Percentiles rank a stretch among this genome's conserved stretches.
Conservation (phyloP, 2,329 filamentous ascomycete genomes). For the Pseudocercospora vitis region DNA sequence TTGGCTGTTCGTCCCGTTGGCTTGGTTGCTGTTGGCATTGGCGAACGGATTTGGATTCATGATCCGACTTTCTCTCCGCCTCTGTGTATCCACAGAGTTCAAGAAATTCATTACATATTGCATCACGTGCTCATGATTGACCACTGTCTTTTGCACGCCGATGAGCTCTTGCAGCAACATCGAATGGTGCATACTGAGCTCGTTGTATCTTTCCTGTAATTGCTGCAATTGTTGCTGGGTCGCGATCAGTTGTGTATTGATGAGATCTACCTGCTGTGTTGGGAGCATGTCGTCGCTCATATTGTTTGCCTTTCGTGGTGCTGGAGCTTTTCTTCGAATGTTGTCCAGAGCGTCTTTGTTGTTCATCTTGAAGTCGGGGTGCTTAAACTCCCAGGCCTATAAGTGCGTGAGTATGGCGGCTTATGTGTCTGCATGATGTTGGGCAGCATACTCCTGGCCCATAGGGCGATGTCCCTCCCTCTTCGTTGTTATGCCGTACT, state of each 20-base stretch:
- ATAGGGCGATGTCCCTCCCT: slow-evolving; percentile 77
- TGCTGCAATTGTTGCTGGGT: slow-evolving; percentile 91
- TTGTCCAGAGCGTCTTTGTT: slow-evolving; percentile 97
- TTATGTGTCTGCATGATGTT: not conserved
- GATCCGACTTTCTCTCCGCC: slow-evolving; percentile 61
- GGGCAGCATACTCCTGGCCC: slow-evolving; percentile 65
- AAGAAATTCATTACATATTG: slow-evolving; percentile 69
- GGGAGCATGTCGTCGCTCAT: slow-evolving; percentile 73
- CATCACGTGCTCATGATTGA: slow-evolving; percentile 71
- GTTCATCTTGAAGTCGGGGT: slow-evolving; percentile 92
- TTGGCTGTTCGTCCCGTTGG: slow-evolving; percentile 16
- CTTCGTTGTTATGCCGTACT: slow-evolving; percentile 86
- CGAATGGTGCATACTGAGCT: slow-evolving; percentile 67
- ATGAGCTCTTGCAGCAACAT: slow-evolving; percentile 65
- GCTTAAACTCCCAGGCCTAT: slow-evolving; percentile 93
- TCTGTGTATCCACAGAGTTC: slow-evolving; percentile 63
- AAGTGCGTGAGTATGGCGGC: slow-evolving; percentile 36
- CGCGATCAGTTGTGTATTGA: slow-evolving; percentile 83
- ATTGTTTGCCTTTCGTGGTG: slow-evolving; percentile 70
- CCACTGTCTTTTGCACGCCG: slow-evolving; percentile 67
- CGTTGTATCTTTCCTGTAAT: slow-evolving; percentile 79
- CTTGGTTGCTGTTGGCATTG: slow-evolving; percentile 17
- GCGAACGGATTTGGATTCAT: slow-evolving; percentile 41
- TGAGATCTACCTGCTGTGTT: slow-evolving; percentile 82
- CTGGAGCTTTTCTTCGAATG: slow-evolving; percentile 91